Base-by-base conservation (phyloP, 305 asterid genomes). In the Nicotiana rustica region DNA sequence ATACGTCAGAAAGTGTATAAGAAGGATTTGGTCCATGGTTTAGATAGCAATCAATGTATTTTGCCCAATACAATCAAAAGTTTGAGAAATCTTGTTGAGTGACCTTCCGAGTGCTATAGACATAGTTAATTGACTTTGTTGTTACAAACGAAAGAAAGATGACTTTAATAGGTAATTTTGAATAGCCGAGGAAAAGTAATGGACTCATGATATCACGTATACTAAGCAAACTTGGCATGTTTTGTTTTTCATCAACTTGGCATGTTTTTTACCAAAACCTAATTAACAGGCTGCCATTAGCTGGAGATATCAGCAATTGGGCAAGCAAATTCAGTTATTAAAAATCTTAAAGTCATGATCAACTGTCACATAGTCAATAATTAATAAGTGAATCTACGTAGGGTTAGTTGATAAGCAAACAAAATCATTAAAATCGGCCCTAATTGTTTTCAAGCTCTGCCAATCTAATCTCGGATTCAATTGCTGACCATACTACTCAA, bases 311-410 rank as follows among this genome's bases (percentile, higher is more conserved):
- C 4, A 47, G 79, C 41, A 21, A 15, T n/a, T 56, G 6, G 5
- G 18, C 18, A 14, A 14, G 6, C 33, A 47, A 73, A 47, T 47
- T 49, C 79, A 73, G 41, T 73, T 73, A 73, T 49, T 47, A 73
- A 70, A 35, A 47, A 6, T 47, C 41, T 1, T 47, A 14, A 64
- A 47, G 60, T 47, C 61, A 6, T 71, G 61, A 71, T 71, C 38
- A 71, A 71, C 21, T 47, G 41, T 47, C 62, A 21, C 62, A 73
- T 73, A 47, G 41, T 73, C 41, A 78, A 78, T 38, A 78, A 57
- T 25, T 62, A 79, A 64, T 55, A 75, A 81, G 36, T 21, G 70
- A 81, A 68, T 67, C 47, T 73, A 35, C n/a, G 57, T 21, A 38
- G 64, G 14, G 79, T 10, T 56, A 15, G 17, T 55, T 80, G n/a